Evolutionary conservation across 2,329 filamentous ascomycete species (phyloP).

Genomic region (Penicillium griseofulvum): DNA sequence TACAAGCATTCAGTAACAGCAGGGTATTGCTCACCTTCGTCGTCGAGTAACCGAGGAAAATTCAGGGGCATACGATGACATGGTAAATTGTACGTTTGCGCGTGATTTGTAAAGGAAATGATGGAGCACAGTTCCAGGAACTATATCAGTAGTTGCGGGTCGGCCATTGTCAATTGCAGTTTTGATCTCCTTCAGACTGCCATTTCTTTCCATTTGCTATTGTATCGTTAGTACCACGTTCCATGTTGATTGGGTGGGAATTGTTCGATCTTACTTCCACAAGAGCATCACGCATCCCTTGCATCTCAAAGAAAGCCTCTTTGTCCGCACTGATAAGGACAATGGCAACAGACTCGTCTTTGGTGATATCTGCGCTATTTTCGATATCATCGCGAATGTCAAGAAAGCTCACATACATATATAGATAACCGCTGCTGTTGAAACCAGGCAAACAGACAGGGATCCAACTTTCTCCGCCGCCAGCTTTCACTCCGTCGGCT

Average conservation of each 20-base stretch:
- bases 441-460: constrained; percentile 93
- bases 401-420: constrained; percentile 99
- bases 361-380: constrained; percentile 42
- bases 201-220: constrained; percentile 71
- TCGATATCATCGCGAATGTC: constrained; percentile 56
- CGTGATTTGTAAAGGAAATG: constrained; percentile 97
- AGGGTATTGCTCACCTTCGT: constrained; percentile 52
- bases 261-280: constrained; percentile 48
- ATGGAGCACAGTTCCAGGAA: constrained; percentile 74
- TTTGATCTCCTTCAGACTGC: constrained; percentile 71
- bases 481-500: constrained; percentile 84
- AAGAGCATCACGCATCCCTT: constrained; percentile 64
- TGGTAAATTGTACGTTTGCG: constrained; percentile 91
- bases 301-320: constrained; percentile 87
- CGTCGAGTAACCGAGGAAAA: constrained; percentile 62
- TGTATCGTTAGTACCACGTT: constrained; percentile 26
- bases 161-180: constrained; percentile 69
- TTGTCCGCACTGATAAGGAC: constrained; percentile 90
- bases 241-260: neutral
- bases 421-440: constrained; percentile 93
- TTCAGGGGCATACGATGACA: constrained; percentile 74
- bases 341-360: constrained; percentile 77
- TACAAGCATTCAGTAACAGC: neutral
- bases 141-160: constrained; percentile 68
- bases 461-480: constrained; percentile 96